A percentile compares a stretch with the other conserved stretches of the same genome.
Evolutionary conservation across 257 asterid genomes (phyloP).

Genomic region (Nemophila menziesii): DNA sequence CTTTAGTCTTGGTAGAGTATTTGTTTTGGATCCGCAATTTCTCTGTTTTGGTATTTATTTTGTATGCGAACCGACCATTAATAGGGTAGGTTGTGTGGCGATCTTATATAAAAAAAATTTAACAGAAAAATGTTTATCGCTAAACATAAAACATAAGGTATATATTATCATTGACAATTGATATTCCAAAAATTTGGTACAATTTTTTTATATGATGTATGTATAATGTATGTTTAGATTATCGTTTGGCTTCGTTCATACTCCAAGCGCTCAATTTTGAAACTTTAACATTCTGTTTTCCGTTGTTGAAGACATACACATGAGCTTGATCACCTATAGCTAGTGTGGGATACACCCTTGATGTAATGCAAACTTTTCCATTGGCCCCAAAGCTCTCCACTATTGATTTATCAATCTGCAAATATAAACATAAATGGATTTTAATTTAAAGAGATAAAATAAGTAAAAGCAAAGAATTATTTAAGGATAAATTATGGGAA

Average conservation of each 20-base stretch:
- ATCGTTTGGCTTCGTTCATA: constrained; percentile 10
- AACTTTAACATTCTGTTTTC: neutral
- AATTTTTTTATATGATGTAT: too few species aligned
- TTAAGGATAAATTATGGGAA: neutral
- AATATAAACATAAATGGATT: neutral
- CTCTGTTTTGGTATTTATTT: too few species aligned
- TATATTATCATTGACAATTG: too few species aligned
- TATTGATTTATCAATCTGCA: constrained; percentile 15
- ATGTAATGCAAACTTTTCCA: constrained; percentile 11
- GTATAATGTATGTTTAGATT: too few species aligned
- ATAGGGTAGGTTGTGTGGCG: too few species aligned
- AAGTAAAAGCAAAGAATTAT: neutral
- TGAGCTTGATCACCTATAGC: constrained; percentile 9
- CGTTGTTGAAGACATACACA: constrained; percentile 10
- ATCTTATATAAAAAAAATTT: too few species aligned
- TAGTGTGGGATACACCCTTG: constrained; percentile 14
- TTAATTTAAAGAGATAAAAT: neutral
- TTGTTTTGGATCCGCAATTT: too few species aligned
- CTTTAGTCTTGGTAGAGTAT: too few species aligned
- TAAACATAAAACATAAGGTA: too few species aligned
- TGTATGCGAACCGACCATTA: too few species aligned
- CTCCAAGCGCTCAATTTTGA: constrained; percentile 11
- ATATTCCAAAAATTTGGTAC: too few species aligned
- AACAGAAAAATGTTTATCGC: too few species aligned
- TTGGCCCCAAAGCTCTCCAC: constrained; percentile 15